These are phyloP conservation scores for Podaxis mareebaensis DNA, from an alignment of 768 basidiomycete genomes.

Conservation along the genomic window DNA sequence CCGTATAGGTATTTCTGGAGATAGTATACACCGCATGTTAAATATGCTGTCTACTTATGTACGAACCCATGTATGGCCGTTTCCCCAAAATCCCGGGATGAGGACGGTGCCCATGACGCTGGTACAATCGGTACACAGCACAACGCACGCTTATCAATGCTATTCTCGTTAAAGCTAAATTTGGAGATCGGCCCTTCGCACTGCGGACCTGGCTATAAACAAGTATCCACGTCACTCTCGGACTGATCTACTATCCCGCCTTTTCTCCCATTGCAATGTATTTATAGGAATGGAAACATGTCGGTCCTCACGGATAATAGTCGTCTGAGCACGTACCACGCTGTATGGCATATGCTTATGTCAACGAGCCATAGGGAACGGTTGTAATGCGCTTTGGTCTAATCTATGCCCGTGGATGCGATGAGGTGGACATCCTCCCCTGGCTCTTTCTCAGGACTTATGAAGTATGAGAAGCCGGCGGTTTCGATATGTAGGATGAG, in stretches of 20 bases:
- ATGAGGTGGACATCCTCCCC: too few relatives aligned
- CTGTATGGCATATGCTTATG: not conserved
- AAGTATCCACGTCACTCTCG: not conserved
- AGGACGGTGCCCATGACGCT: not conserved
- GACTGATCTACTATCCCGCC: not conserved
- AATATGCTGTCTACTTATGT: not conserved
- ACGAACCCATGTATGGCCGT: not conserved
- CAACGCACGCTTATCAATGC: not conserved
- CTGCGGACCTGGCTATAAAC: not conserved
- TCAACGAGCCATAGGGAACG: not conserved
- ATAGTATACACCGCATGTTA: not conserved
- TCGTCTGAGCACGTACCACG: not conserved
- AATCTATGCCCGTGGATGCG: too few relatives aligned
- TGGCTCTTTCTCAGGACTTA: slow-evolving; percentile 1
- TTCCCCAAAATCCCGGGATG: not conserved
- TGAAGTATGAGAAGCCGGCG: slow-evolving; percentile 5
- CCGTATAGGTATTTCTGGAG: not conserved
- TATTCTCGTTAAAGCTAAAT: not conserved
- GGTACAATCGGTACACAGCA: too few relatives aligned
- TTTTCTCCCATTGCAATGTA: not conserved
- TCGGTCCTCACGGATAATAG: slow-evolving; percentile 5
- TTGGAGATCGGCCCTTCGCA: not conserved
- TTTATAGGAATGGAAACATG: not conserved
- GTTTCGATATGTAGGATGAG: not conserved
- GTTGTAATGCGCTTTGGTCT: not conserved